Percentiles rank a stretch among this genome's conserved stretches.
Evolutionary conservation across 2,329 filamentous ascomycete species (phyloP).

Genomic region (Ramularia endophylla): DNA sequence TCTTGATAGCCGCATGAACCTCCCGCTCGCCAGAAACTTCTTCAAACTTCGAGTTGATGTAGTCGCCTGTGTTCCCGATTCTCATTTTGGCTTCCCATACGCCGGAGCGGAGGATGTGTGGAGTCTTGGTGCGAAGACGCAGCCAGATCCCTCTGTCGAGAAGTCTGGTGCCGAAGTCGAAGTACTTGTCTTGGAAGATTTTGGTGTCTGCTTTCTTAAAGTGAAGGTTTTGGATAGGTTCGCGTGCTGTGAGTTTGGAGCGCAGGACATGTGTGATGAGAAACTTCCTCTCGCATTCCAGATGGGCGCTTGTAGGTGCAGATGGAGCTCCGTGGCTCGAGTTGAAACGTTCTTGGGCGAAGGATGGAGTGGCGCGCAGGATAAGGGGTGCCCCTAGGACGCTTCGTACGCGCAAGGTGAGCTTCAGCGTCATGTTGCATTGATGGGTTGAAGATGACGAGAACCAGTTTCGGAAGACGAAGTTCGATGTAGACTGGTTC

Average conservation of each 20-base stretch:
- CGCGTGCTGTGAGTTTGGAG: not conserved
- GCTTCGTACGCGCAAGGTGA: too few relatives aligned
- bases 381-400: too few relatives aligned
- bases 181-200: slow-evolving; percentile 17
- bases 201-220: slow-evolving; percentile 1
- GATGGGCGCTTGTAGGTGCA: too few relatives aligned
- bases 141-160: slow-evolving; percentile 13
- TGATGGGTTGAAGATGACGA: too few relatives aligned
- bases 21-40: slow-evolving; percentile 7
- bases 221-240: not conserved
- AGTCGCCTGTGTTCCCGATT: slow-evolving; percentile 9
- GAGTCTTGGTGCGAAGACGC: not conserved
- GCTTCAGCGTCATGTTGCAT: too few relatives aligned
- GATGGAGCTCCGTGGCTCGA: too few relatives aligned
- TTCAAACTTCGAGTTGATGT: slow-evolving; percentile 12
- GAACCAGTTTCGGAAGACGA: too few relatives aligned
- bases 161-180: slow-evolving; percentile 11
- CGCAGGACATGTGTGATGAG: slow-evolving; percentile 6
- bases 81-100: slow-evolving; percentile 17
- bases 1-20: slow-evolving; percentile 1
- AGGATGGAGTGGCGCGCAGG: too few relatives aligned
- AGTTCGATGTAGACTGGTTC: too few relatives aligned
- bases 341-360: too few relatives aligned
- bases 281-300: slow-evolving; percentile 21
- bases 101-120: not conserved